These are phyloP conservation scores for Dispira parvispora DNA, from an alignment of 192 early-diverging fungal genomes.

Conservation along the genomic window DNA sequence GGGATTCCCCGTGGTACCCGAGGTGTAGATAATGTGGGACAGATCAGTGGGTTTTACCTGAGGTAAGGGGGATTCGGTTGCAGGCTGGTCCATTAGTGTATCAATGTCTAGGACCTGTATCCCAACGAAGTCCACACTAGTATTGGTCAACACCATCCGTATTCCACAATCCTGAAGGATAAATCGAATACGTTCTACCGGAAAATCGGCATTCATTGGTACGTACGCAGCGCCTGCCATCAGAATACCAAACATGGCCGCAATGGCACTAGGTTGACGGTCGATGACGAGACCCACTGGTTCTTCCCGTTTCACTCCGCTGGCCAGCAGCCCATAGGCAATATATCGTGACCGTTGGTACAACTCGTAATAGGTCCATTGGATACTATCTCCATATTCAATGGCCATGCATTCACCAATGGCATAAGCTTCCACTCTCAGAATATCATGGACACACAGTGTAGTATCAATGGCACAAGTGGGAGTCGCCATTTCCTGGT, in stretches of 20 bases:
- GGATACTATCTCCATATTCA: background rate
- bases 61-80: background rate
- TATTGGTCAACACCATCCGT: background rate
- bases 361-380: background rate
- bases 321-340: background rate
- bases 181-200: background rate
- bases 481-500: background rate
- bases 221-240: background rate
- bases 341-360: background rate
- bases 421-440: background rate
- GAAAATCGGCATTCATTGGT: background rate
- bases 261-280: slow-evolving; percentile 1
- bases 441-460: background rate
- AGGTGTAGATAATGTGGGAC: slow-evolving; percentile 5
- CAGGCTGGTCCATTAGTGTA: background rate
- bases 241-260: background rate
- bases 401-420: background rate
- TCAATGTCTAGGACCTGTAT: background rate
- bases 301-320: background rate
- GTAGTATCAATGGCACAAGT: background rate
- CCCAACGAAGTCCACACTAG: background rate
- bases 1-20: slow-evolving; percentile 4
- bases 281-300: background rate
- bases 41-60: background rate
- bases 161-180: background rate